A percentile compares a stretch with the other conserved stretches of the same genome.
phyloP scores from a whole-genome alignment of 2,329 filamentous ascomycete genomes.

The Berkeleyomyces rouxiae region DNA sequence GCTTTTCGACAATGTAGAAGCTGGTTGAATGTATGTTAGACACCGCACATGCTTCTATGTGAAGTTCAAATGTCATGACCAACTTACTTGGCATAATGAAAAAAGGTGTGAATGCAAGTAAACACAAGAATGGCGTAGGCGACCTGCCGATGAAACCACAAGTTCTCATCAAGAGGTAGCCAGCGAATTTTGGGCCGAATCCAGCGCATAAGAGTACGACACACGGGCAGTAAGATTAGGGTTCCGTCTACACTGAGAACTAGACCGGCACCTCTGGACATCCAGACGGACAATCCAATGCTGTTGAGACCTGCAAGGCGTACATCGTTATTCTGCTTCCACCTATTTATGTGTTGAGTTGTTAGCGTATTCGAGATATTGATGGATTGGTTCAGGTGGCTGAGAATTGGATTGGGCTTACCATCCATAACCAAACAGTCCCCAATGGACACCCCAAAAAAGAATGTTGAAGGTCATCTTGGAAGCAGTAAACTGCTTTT shows the following conservation, averaged over 20 bases:
- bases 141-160: conserved; percentile 92
- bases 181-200: conserved; percentile 76
- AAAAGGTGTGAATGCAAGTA: conserved; percentile 55
- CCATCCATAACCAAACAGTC: conserved; percentile 71
- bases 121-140: conserved; percentile 81
- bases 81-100: conserved; percentile 73
- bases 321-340: conserved; percentile 52
- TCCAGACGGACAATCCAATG: conserved; percentile 80
- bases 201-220: conserved; percentile 71
- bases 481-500: conserved; percentile 48
- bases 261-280: conserved; percentile 83
- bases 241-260: conserved; percentile 71
- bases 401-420: conserved; percentile 27
- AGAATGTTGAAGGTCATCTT: conserved; percentile 68
- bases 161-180: conserved; percentile 85
- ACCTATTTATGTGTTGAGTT: conserved; percentile 35
- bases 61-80: background rate
- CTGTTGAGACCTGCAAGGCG: conserved; percentile 63
- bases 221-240: conserved; percentile 86
- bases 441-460: conserved; percentile 66
- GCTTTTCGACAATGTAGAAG: conserved; percentile 88
- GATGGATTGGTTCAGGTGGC: background rate
- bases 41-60: background rate
- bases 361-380: conserved; percentile 15
- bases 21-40: conserved; percentile 1